Base-by-base conservation (phyloP, 208 protist genomes). In the Trypanosoma avium region DNA sequence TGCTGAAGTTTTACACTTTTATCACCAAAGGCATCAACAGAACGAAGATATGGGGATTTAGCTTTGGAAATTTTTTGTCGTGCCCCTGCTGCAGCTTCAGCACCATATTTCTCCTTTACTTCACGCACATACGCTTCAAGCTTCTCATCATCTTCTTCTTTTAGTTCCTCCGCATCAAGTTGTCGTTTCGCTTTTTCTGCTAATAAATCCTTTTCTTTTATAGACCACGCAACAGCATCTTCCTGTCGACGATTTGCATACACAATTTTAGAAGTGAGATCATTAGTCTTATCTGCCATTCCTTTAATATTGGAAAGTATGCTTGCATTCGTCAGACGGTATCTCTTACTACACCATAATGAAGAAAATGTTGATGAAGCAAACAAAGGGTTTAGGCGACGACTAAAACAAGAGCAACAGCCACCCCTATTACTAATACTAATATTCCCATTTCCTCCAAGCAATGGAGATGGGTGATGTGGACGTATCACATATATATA, bases 11-110 rank as follows among this genome's bases (percentile, higher is more conserved):
- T 76, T 33, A 95, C 90, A 43, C 75, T 84, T 38, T 86, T 87
- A 60, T 93, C 82, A 9, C 84, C 86, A 77, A 95, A 95, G 47
- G 86, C 86, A 56, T 93, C 86, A 17, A 92, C 75, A 30, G 90
- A 95, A 38, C 82, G 81, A 3, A 79, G 61, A 72, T 95, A 95
- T 46, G 72, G 77, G 1, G 64, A 47, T 49, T 88, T 74, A 26
- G 84, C 72, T 22, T 81, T 73, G 17, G 62, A 70, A 8, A 91
- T 58, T n/a, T 61, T 67, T 17, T 71, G 57, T 6, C 76, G 71
- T 75, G 84, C 84, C 27, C 75, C 75, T 54, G 82, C 81, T 15
- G 79, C 81, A 8, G 75, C 82, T 6, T 67, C 77, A 13, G 70
- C 57, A 12, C 85, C 86, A 21, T 71, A 76, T 7, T 80, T 69